Conservation (phyloP, 2,329 filamentous ascomycete genomes). For the Parascedosporium putredinis region DNA sequence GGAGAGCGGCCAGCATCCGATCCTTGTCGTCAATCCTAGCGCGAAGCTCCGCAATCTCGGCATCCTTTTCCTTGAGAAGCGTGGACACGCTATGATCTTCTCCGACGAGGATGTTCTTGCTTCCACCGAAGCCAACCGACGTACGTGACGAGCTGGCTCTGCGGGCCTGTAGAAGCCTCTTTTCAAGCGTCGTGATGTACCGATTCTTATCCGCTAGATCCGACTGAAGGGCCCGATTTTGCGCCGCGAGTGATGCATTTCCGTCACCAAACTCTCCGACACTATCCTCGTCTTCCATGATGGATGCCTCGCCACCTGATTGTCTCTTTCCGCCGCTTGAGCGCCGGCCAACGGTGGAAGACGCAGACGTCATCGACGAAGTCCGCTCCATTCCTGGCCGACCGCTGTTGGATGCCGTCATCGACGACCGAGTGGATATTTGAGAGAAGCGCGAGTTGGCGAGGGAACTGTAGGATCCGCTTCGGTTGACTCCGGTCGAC, state of each 20-base stretch:
- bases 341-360: slow-evolving; percentile 46
- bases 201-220: slow-evolving; percentile 94
- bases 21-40: slow-evolving; percentile 90
- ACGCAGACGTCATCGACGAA: slow-evolving; percentile 55
- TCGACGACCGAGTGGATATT: slow-evolving; percentile 54
- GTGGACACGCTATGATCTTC: slow-evolving; percentile 69
- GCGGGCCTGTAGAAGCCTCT: slow-evolving; percentile 79
- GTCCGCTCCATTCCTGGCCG: slow-evolving; percentile 50
- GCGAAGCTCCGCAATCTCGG: slow-evolving; percentile 84
- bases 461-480: slow-evolving; percentile 59
- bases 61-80: slow-evolving; percentile 76
- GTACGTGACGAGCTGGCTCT: slow-evolving; percentile 82
- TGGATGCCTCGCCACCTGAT: slow-evolving; percentile 28
- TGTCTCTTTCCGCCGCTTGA: slow-evolving; percentile 33
- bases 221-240: slow-evolving; percentile 85
- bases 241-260: slow-evolving; percentile 68
- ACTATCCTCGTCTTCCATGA: slow-evolving; percentile 53
- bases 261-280: slow-evolving; percentile 79
- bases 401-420: slow-evolving; percentile 48
- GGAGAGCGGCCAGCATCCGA: slow-evolving; percentile 78
- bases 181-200: slow-evolving; percentile 90
- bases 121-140: slow-evolving; percentile 58
- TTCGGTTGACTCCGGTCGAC: slow-evolving; percentile 82
- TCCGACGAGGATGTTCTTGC: slow-evolving; percentile 56
- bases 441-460: slow-evolving; percentile 55